Conservation (phyloP, 306 rosid species). For the Morella rubra region DNA sequence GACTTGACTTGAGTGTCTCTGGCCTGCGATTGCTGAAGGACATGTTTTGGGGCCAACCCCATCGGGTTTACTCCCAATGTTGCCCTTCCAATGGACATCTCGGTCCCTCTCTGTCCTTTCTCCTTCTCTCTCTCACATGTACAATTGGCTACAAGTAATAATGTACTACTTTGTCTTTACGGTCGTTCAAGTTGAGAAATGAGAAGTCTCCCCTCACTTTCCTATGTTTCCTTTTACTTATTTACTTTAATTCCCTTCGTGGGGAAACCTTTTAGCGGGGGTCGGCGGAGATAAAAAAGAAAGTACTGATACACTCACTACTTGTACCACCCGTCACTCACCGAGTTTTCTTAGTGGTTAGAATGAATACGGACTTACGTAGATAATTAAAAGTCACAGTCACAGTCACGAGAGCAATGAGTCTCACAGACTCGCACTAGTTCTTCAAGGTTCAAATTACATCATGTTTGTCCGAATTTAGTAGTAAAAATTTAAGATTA, state of each 20-base stretch:
- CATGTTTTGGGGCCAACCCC: constrained; percentile 33
- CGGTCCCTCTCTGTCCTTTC: constrained; percentile 43
- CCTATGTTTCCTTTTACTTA: constrained; percentile 8
- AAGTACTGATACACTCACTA: not conserved
- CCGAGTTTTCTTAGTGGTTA: no score
- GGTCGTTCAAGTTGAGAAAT: no score
- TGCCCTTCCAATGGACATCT: constrained; percentile 49
- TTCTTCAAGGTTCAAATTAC: no score
- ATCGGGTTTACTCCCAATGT: constrained; percentile 38
- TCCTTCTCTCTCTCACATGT: no score
- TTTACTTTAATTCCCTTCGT: constrained; percentile 7
- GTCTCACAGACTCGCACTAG: no score
- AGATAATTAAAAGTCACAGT: no score
- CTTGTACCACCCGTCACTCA: no score
- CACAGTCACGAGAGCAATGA: no score
- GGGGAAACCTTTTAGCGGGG: constrained; percentile 23
- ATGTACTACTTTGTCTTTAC: not conserved
- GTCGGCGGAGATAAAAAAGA: not conserved
- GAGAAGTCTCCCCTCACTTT: no score
- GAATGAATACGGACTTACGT: no score
- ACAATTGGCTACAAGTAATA: constrained; percentile 2
- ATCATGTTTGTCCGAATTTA: no score
- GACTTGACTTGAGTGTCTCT: constrained; percentile 34
- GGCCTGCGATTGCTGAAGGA: constrained; percentile 26
- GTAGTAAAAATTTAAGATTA: no score